Evolutionary conservation across 352 stramenopile species (phyloP), one percentile per base, ranked within the genome.

Genomic region (Thraustochytrium sp.): DNA sequence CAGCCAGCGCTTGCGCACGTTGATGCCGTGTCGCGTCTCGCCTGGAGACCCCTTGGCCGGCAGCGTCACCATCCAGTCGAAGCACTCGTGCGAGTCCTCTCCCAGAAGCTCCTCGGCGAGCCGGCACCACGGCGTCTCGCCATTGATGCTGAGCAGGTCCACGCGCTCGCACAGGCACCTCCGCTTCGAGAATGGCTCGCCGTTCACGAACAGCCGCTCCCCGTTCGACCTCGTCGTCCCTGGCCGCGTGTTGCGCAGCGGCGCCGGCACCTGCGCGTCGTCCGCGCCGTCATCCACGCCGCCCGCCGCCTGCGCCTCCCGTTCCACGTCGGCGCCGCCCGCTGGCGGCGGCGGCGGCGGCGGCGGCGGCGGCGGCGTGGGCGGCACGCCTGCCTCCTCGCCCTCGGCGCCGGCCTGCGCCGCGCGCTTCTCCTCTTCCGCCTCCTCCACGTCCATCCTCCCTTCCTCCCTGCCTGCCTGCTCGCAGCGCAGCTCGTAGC

Each of bases 61-160:
- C 36, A 72, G n/a, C 36, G 59, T 72, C 36, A 72, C 59, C 59
- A 72, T 72, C 59, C 59, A 72, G 59, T 72, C 59, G 46, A 72
- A 72, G 40, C 59, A 72, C 26, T 72, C 59, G 40, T 72, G 59
- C 26, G 16, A 44, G 1, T 72, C 59, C 40, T 72, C 59, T 11
- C 59, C 59, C 18, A 72, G 16, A 4, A 72, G 59, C 36, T 72
- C 59, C 59, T 72, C 59, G 9, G 59, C 59, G 9, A 49, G 40
- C 13, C 59, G 59, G 40, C 59, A 72, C 59, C 59, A 72, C n/a
- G 59, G 40, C 40, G 59, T 72, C 46, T 72, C 59, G 16, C 59
- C 59, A 4, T 72, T 72, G 59, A 72, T 55, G 59, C 59, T 72
- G 36, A 72, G 16, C 18, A 72, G 26, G 26, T 72, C 59, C 9